phyloP scores from a whole-genome alignment of 1,139 yeast genomes.

The Dujonia santamariae region DNA sequence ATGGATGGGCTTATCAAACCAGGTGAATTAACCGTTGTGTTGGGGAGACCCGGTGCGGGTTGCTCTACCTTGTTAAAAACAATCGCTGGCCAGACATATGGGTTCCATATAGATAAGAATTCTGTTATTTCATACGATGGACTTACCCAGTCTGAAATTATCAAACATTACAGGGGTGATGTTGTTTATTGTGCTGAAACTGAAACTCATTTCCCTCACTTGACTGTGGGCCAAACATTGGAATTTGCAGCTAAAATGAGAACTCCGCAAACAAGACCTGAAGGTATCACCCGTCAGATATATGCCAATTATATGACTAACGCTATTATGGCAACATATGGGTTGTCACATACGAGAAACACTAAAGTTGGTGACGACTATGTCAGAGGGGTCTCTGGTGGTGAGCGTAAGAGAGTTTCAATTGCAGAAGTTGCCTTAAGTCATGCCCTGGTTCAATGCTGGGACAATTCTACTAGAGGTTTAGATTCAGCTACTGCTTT shows the following conservation, averaged over 20 bases:
- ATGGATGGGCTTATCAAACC: constrained; percentile 34
- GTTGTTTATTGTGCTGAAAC: constrained; percentile 51
- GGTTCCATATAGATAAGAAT: constrained; percentile 28
- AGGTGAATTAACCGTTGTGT: constrained; percentile 34
- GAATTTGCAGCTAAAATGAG: constrained; percentile 41
- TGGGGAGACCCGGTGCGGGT: constrained; percentile 39
- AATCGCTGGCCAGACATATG: constrained; percentile 34
- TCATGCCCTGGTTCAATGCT: constrained; percentile 44
- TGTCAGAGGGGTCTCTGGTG: constrained; percentile 41
- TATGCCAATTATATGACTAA: constrained; percentile 42
- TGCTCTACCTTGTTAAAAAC: constrained; percentile 34
- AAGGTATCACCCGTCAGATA: constrained; percentile 27
- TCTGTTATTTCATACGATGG: constrained; percentile 45
- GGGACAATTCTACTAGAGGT: constrained; percentile 66
- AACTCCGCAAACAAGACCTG: constrained; percentile 39
- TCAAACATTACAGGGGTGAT: constrained; percentile 44
- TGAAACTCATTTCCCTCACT: constrained; percentile 52
- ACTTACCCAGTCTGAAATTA: constrained; percentile 45
- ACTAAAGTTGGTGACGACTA: constrained; percentile 37
- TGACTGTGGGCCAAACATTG: constrained; percentile 50
- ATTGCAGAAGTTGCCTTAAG: constrained; percentile 40
- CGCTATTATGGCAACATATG: constrained; percentile 42
- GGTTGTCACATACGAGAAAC: constrained; percentile 31
- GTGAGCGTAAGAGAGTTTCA: constrained; percentile 44
- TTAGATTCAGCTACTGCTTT: constrained; percentile 61